Base-by-base conservation (phyloP, 768 basidiomycete genomes). In the Collybia sordida region DNA sequence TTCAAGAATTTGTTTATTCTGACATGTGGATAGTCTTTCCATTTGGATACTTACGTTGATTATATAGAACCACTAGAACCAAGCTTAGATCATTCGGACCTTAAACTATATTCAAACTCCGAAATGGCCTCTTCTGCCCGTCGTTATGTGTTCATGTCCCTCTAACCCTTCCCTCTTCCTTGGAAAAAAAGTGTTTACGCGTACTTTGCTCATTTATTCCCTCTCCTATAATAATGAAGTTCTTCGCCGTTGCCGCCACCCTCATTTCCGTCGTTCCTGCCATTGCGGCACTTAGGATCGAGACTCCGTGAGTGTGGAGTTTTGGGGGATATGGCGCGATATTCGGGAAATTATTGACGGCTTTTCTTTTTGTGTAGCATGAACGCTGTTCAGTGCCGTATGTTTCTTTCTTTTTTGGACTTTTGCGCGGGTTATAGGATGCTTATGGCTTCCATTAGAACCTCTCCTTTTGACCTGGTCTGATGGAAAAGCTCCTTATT, bases 401-500 rank as follows among this genome's bases (percentile, higher is more conserved):
- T 49, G 82, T 53, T 62, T 44, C 19, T 39, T n/a, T n/a, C n/a
- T n/a, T n/a, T n/a, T n/a, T n/a, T n/a, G n/a, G n/a, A n/a, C n/a
- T n/a, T n/a, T n/a, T n/a, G n/a, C n/a, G n/a, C n/a, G n/a, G n/a
- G n/a, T n/a, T n/a, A n/a, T n/a, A n/a, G n/a, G n/a, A n/a, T n/a
- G n/a, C n/a, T n/a, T n/a, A n/a, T n/a, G n/a, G n/a, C n/a, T n/a
- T n/a, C n/a, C n/a, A n/a, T 23, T 48, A 89, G 87, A 88, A 55
- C 88, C 88, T 7, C 69, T 77, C 17, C 61, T 76, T 55, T 35
- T 90, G 27, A 61, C 59, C 2, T 90, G 84, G 83, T 31, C 50
- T 22, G 79, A 70, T 3, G 85, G 86, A 25, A 42, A 48, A 0
- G 19, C 70, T 0, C 87, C 88, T 0, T 90, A 77, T 67, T 90